Conservation (phyloP, 2,329 filamentous ascomycete genomes). For the Kalaharituber pfeilii region DNA sequence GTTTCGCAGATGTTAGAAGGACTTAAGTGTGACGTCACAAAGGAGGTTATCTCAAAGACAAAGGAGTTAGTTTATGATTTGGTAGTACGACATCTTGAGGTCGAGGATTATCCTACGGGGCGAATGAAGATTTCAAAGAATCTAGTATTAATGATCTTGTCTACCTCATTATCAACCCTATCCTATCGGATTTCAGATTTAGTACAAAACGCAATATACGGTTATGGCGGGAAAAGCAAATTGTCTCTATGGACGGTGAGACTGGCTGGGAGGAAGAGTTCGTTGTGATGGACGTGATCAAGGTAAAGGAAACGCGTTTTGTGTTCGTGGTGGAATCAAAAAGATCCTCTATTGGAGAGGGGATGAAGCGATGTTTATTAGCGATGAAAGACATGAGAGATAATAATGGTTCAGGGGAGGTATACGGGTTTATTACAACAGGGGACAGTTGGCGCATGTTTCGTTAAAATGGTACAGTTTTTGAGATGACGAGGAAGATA, state of each 20-base stretch:
- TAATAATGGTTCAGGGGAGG: slow-evolving; percentile 4
- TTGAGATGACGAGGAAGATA: slow-evolving; percentile 3
- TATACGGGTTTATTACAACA: slow-evolving; percentile 7
- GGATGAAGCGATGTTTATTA: slow-evolving; percentile 5
- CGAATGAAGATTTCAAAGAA: slow-evolving; percentile 2
- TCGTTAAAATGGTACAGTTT: neutral
- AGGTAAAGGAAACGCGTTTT: neutral
- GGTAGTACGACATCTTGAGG: slow-evolving; percentile 2
- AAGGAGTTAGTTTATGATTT: slow-evolving; percentile 7
- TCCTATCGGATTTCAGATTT: neutral
- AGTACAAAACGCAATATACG: slow-evolving; percentile 4
- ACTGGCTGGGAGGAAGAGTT: neutral
- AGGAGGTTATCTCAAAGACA: slow-evolving; percentile 4
- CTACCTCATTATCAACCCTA: neutral
- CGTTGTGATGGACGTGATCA: neutral
- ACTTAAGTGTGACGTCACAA: neutral
- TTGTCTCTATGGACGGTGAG: slow-evolving; percentile 1
- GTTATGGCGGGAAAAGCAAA: slow-evolving; percentile 5
- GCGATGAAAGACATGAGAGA: slow-evolving; percentile 5
- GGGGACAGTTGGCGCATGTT: slow-evolving; percentile 4
- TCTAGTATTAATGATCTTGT: slow-evolving; percentile 3
- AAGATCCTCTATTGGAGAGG: slow-evolving; percentile 1
- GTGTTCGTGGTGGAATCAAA: neutral
- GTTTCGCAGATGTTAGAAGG: slow-evolving; percentile 4
- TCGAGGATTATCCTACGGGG: slow-evolving; percentile 6